Percentiles rank a stretch among this genome's conserved stretches.
These are phyloP conservation scores for Rubroboletus satanas DNA, from an alignment of 768 basidiomycete genomes.

Conservation along the genomic window DNA sequence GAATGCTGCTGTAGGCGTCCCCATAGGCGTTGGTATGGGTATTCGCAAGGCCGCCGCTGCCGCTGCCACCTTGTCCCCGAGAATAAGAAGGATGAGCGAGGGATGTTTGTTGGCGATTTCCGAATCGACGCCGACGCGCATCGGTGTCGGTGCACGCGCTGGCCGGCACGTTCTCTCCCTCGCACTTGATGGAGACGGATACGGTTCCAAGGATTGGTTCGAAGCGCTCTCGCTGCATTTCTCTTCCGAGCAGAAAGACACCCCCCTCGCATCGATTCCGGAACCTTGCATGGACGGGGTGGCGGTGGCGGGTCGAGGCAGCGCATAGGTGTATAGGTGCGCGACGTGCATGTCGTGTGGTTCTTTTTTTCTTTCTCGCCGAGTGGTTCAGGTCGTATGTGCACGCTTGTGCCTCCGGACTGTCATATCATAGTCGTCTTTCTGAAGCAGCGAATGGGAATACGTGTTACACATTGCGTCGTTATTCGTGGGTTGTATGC, in stretches of 20 bases:
- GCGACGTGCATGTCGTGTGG: not conserved
- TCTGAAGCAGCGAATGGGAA: not conserved
- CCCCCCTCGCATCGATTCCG: not conserved
- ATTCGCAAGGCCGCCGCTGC: not conserved
- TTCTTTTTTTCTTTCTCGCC: not conserved
- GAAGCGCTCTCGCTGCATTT: conserved; percentile 17
- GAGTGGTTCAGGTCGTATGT: not conserved
- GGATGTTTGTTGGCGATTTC: conserved; percentile 16
- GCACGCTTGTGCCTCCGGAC: not conserved
- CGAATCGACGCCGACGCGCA: conserved; percentile 16
- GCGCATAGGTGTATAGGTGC: not conserved
- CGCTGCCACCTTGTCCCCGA: not conserved
- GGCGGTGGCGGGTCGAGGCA: not conserved
- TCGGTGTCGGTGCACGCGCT: conserved; percentile 2
- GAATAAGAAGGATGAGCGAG: conserved; percentile 15
- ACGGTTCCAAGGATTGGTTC: conserved; percentile 14
- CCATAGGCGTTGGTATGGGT: not conserved
- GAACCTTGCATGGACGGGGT: not conserved
- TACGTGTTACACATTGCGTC: not conserved
- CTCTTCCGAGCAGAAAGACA: not conserved
- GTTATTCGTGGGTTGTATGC: not conserved
- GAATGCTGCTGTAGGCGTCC: not conserved
- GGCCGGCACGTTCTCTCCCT: conserved; percentile 6
- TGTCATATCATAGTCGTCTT: not conserved
- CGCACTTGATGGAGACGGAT: conserved; percentile 1